These are phyloP conservation scores for Tilletia indica DNA, from an alignment of 1,284 basidiomycete species.

Conservation along the genomic window DNA sequence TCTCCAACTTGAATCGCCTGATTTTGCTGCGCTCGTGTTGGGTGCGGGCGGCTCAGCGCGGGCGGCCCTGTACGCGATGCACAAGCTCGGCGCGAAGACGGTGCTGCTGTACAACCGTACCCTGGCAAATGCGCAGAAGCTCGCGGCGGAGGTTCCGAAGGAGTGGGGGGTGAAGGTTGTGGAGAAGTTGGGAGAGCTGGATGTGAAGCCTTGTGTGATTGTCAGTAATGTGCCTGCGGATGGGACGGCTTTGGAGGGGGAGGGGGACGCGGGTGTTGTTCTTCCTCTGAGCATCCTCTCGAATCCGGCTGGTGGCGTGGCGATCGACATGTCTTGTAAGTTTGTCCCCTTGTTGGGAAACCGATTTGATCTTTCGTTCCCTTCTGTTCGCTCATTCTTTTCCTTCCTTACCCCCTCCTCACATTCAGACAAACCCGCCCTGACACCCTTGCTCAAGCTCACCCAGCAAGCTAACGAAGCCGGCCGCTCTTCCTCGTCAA, in stretches of 20 bases:
- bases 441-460: conserved; percentile 45
- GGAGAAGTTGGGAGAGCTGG: conserved; percentile 27
- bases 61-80: conserved; percentile 51
- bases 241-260: conserved; percentile 32
- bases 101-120: conserved; percentile 55
- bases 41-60: conserved; percentile 54
- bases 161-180: conserved; percentile 49
- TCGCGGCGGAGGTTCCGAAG: conserved; percentile 36
- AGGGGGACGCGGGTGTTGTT: conserved; percentile 33
- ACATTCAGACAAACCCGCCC: conserved; percentile 39
- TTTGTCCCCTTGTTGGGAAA: neutral
- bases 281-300: conserved; percentile 37
- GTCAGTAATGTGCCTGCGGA: conserved; percentile 52
- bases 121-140: conserved; percentile 38
- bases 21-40: conserved; percentile 46
- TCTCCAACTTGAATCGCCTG: conserved; percentile 27
- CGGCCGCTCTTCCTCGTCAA: neutral
- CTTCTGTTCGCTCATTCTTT: neutral
- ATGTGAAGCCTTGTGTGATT: conserved; percentile 30
- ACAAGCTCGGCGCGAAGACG: conserved; percentile 41
- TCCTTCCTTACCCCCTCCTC: neutral
- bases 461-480: conserved; percentile 20
- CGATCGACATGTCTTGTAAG: conserved; percentile 52
- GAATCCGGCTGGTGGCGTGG: conserved; percentile 44
- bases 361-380: neutral